Conservation (phyloP, 306 rosid species). For the Acacia confusa region DNA sequence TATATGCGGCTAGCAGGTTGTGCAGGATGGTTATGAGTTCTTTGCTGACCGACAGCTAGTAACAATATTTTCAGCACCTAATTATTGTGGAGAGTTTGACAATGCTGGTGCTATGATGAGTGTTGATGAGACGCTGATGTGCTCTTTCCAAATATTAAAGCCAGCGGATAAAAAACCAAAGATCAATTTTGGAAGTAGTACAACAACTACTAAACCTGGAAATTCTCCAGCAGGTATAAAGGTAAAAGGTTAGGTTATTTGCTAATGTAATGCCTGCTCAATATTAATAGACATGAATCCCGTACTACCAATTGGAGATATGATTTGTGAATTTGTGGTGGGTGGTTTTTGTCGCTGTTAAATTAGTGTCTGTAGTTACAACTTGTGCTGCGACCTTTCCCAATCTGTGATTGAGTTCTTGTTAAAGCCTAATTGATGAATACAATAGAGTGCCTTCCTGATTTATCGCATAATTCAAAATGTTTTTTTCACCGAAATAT, state of each 20-base stretch:
- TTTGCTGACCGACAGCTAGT: slow-evolving; percentile 87
- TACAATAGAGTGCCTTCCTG: slow-evolving; percentile 12
- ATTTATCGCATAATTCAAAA: neutral
- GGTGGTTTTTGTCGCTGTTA: neutral
- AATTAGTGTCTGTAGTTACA: neutral
- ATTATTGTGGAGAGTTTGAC: slow-evolving; percentile 94
- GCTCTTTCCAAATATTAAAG: slow-evolving; percentile 94
- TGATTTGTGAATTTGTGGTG: slow-evolving; percentile 7
- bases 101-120: slow-evolving; percentile 99
- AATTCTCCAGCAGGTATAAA: slow-evolving; percentile 60
- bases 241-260: slow-evolving; percentile 42
- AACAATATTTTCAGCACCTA: slow-evolving; percentile 93
- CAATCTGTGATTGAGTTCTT: slow-evolving; percentile 24
- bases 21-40: slow-evolving; percentile 92
- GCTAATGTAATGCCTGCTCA: neutral
- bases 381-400: neutral
- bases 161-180: slow-evolving; percentile 67
- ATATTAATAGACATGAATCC: slow-evolving; percentile 18
- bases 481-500: neutral
- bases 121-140: slow-evolving; percentile 92
- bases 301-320: slow-evolving; percentile 3
- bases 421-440: slow-evolving; percentile 9
- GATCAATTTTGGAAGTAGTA: slow-evolving; percentile 66
- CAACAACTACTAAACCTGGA: slow-evolving; percentile 71
- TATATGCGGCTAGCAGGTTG: slow-evolving; percentile 61